Evolutionary conservation across 352 stramenopile species (phyloP), one percentile per base, ranked within the genome.

Genomic region (Phytophthora brassicae): DNA sequence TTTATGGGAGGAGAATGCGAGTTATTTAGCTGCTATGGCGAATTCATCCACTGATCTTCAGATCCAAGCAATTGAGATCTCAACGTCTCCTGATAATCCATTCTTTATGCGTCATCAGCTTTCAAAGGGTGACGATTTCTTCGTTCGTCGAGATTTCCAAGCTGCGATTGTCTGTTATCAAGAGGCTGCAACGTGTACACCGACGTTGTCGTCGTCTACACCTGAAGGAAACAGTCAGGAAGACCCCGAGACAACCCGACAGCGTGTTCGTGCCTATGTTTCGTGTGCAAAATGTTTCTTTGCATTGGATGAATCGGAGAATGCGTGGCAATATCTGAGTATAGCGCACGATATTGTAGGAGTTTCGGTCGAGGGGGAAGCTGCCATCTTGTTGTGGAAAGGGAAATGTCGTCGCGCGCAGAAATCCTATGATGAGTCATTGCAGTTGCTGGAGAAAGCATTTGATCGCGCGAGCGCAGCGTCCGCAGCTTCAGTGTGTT

Each of bases 281-380:
- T 75, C 69, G 22, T 78, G 74, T 38, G 74, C 75, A 49, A 90
- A 90, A 38, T 90, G 81, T 49, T 82, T 86, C 45, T 90, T 77
- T 47, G 75, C 74, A 7, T 38, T 87, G 53, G 74, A 83, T 22
- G 68, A 84, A 55, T 51, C 62, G 0, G 78, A 87, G 24, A 77
- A 75, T 55, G 70, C 72, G 19, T 70, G 66, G 44, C 64, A 79
- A 31, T 75, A 79, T 17, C 56, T 84, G 24, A 70, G 60, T 36
- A 82, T 79, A 31, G 67, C 65, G 5, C 61, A 79, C 16, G 74
- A 75, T 42, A 74, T 77, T 7, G 33, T 29, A 2, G 52, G 63
- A 16, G 47, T 83, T 9, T 74, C 74, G 0, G 62, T 83, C 3
- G 67, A 77, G 28, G 66, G 79, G 9, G 76, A 87, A 20, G 79